phyloP scores from a whole-genome alignment of 2,329 filamentous ascomycete species.

The Xylaria sp. region DNA sequence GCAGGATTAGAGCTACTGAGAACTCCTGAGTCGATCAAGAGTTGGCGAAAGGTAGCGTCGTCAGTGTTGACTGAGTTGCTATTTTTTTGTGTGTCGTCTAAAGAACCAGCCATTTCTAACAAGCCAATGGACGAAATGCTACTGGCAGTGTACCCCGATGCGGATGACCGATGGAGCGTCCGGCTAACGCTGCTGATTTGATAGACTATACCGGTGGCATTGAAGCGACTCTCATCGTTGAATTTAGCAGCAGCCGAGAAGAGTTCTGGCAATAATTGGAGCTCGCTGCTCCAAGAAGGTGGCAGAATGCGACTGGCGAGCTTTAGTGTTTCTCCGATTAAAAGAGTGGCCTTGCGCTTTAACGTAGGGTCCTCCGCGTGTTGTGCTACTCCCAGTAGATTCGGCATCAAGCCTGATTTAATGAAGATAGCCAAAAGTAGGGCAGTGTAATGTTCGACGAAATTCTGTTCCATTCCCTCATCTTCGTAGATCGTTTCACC shows the following conservation, averaged over 20 bases:
- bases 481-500: conserved; percentile 68
- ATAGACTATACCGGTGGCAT: conserved; percentile 91
- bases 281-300: conserved; percentile 79
- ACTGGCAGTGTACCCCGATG: conserved; percentile 55
- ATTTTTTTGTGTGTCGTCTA: conserved; percentile 67
- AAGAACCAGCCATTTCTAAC: conserved; percentile 59
- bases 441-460: conserved; percentile 94
- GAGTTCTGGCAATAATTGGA: conserved; percentile 89
- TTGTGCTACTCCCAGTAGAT: conserved; percentile 71
- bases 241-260: conserved; percentile 81
- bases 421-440: conserved; percentile 87
- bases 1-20: conserved; percentile 87
- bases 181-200: conserved; percentile 98
- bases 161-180: conserved; percentile 83
- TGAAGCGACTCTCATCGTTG: conserved; percentile 75
- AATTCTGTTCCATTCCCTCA: conserved; percentile 77
- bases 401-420: conserved; percentile 76
- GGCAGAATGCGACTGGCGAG: conserved; percentile 88
- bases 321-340: conserved; percentile 92
- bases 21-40: conserved; percentile 82
- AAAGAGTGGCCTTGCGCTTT: conserved; percentile 87
- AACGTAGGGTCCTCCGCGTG: conserved; percentile 74
- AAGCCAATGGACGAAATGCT: conserved; percentile 57
- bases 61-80: conserved; percentile 63
- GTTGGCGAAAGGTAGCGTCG: conserved; percentile 71